Percentiles rank a stretch among this genome's conserved stretches.
phyloP scores from a whole-genome alignment of 2,329 filamentous ascomycete species.

The Claviceps digitariae region DNA sequence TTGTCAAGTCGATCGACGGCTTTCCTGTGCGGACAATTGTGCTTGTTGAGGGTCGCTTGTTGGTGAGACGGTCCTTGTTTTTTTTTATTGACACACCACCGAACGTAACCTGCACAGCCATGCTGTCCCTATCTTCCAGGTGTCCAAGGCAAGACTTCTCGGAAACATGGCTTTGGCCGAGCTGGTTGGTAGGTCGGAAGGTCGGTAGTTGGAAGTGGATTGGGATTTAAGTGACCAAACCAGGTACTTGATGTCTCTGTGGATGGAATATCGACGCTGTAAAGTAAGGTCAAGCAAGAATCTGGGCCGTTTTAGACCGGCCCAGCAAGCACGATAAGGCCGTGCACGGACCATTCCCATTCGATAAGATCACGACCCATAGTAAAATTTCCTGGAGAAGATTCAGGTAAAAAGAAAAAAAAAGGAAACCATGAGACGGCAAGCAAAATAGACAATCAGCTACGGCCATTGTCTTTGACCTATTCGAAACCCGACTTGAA shows the following conservation, averaged over 20 bases:
- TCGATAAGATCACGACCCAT: constrained; percentile 1
- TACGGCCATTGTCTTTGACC: not conserved
- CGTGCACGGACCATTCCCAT: not conserved
- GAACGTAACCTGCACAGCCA: not conserved
- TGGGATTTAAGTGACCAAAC: too few species aligned
- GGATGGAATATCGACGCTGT: not conserved
- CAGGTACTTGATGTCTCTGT: too few species aligned
- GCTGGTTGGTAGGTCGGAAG: not conserved
- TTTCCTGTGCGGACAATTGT: constrained; percentile 1
- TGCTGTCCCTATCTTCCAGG: not conserved
- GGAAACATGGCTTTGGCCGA: not conserved
- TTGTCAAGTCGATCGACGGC: constrained; percentile 1
- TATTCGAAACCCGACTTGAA: not conserved
- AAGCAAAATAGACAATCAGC: not conserved
- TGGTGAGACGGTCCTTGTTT: not conserved
- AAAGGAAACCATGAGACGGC: not conserved
- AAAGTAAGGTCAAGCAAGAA: not conserved
- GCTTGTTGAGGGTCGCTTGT: not conserved
- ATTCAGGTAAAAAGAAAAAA: not conserved
- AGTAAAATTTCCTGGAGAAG: constrained; percentile 3
- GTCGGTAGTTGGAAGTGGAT: not conserved
- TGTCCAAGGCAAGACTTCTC: not conserved
- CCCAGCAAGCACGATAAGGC: not conserved
- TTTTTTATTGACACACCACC: not conserved
- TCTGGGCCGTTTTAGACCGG: not conserved